phyloP scores from a whole-genome alignment of 305 asterid species.

The Plantago coronopus region DNA sequence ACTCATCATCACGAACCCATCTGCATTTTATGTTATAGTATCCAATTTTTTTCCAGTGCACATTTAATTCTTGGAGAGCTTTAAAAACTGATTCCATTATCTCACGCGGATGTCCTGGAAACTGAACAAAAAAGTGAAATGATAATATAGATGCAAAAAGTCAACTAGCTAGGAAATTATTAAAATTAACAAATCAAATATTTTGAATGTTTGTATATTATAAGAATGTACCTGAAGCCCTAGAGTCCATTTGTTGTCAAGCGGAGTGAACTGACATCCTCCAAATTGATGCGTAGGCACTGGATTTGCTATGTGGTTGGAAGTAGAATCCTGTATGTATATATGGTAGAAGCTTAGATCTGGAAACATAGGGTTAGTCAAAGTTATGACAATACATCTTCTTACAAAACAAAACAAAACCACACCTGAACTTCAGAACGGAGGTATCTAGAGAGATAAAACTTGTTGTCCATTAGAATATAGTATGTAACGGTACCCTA shows the following conservation, averaged over 20 bases:
- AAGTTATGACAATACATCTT: not conserved
- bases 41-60: slow-evolving; percentile 89
- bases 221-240: slow-evolving; percentile 82
- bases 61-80: slow-evolving; percentile 68
- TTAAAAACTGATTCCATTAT: slow-evolving; percentile 83
- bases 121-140: slow-evolving; percentile 40
- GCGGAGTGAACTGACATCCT: slow-evolving; percentile 42
- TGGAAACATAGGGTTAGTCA: too few relatives aligned
- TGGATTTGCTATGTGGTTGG: slow-evolving; percentile 46
- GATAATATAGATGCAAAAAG: not conserved
- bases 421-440: slow-evolving; percentile 60
- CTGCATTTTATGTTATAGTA: slow-evolving; percentile 86
- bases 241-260: slow-evolving; percentile 89
- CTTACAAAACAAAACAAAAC: not conserved
- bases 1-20: slow-evolving; percentile 39
- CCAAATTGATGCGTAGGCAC: slow-evolving; percentile 63
- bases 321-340: slow-evolving; percentile 49
- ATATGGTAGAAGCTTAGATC: too few relatives aligned
- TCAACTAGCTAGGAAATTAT: not conserved
- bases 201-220: slow-evolving; percentile 16
- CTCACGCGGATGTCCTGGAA: slow-evolving; percentile 73
- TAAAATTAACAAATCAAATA: not conserved
- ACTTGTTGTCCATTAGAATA: slow-evolving; percentile 66
- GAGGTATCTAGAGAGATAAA: too few relatives aligned
- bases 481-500: slow-evolving; percentile 95